These are phyloP conservation scores for Ceratopteris richardii DNA, from an alignment of 75 land plant genomes.

Conservation along the genomic window DNA sequence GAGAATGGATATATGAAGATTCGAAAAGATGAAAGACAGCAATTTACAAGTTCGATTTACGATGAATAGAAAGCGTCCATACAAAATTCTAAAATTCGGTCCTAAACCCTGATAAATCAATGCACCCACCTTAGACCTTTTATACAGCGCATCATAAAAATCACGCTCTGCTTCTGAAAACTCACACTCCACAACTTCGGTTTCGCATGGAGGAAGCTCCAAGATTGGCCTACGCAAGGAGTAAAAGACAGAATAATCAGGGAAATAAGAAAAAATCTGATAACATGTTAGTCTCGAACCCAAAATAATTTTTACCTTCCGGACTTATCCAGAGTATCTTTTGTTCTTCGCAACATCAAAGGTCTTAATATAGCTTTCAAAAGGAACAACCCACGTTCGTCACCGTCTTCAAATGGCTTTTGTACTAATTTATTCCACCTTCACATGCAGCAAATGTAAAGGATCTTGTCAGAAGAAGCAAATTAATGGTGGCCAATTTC, in stretches of 20 bases:
- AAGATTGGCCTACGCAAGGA: constrained; percentile 59
- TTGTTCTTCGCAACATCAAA: constrained; percentile 91
- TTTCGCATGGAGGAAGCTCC: constrained; percentile 72
- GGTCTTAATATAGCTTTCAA: constrained; percentile 80
- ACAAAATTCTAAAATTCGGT: no score
- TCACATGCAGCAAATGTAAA: no score
- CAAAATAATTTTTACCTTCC: constrained; percentile 51
- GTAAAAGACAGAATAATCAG: not conserved
- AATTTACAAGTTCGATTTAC: no score
- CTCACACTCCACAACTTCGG: constrained; percentile 69
- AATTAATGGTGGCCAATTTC: no score
- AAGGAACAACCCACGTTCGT: constrained; percentile 76
- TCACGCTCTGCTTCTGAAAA: constrained; percentile 77
- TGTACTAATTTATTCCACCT: constrained; percentile 96
- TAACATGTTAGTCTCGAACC: not conserved
- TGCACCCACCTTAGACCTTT: constrained; percentile 69
- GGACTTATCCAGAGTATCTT: constrained; percentile 61
- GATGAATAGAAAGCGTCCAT: no score
- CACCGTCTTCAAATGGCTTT: constrained; percentile 94
- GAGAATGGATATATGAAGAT: no score
- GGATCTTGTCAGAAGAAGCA: no score
- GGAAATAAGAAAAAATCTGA: not conserved
- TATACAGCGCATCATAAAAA: constrained; percentile 81
- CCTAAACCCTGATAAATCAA: no score
- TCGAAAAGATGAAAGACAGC: no score